Evolutionary conservation across 1,284 basidiomycete genomes (phyloP).

Genomic region (Ustanciosporium gigantosporum): DNA sequence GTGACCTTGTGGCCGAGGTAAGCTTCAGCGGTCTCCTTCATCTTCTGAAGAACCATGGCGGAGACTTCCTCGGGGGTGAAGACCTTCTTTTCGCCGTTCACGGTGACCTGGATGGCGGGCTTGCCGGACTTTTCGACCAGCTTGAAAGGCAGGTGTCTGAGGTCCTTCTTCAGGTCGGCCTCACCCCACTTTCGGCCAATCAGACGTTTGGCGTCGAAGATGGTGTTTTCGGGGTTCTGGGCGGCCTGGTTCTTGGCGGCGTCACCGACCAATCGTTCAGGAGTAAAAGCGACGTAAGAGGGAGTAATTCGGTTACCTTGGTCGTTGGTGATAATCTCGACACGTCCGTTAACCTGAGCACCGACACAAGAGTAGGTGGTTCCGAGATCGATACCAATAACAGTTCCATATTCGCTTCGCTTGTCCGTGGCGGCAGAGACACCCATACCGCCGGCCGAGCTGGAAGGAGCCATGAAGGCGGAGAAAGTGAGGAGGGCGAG

Average conservation of each 20-base stretch:
- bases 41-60: conserved; percentile 93
- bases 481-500: conserved; percentile 48
- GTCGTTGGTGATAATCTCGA: conserved; percentile 61
- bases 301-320: conserved; percentile 64
- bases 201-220: conserved; percentile 93
- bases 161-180: conserved; percentile 64
- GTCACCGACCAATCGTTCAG: conserved; percentile 76
- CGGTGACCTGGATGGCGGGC: conserved; percentile 59
- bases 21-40: conserved; percentile 99
- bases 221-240: conserved; percentile 84
- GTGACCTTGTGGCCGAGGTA: conserved; percentile 96
- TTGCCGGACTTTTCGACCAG: conserved; percentile 64
- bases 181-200: conserved; percentile 70
- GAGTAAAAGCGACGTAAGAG: conserved; percentile 61
- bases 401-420: conserved; percentile 72
- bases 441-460: conserved; percentile 42
- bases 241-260: conserved; percentile 70
- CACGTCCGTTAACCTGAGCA: conserved; percentile 74
- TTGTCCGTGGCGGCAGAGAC: conserved; percentile 54
- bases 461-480: conserved; percentile 35
- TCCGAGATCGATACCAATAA: conserved; percentile 78
- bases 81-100: conserved; percentile 51
- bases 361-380: conserved; percentile 67
- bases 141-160: conserved; percentile 60
- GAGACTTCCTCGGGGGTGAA: conserved; percentile 79